These are phyloP conservation scores for Sporothrix pallida DNA, from an alignment of 2,329 filamentous ascomycete species.

Conservation along the genomic window DNA sequence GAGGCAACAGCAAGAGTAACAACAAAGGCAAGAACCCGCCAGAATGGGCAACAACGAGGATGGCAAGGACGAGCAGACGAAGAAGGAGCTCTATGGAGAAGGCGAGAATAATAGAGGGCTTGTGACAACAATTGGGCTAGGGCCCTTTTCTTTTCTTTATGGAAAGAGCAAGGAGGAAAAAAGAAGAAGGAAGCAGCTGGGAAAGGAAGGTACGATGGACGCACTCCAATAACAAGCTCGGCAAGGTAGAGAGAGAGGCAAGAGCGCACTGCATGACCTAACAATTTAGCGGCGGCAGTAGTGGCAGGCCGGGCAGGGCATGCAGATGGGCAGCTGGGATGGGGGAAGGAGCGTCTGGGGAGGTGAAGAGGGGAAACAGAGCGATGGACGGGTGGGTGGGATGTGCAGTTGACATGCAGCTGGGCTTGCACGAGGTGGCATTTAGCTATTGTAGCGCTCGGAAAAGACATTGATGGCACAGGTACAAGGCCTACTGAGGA, in stretches of 20 bases:
- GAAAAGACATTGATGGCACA: neutral
- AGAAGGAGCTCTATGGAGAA: conserved; percentile 25
- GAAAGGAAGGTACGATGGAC: conserved; percentile 1
- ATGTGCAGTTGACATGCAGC: neutral
- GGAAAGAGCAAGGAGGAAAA: neutral
- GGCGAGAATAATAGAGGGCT: conserved; percentile 6
- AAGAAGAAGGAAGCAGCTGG: neutral
- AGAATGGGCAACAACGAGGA: conserved; percentile 7
- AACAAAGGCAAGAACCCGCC: neutral
- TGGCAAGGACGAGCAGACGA: neutral
- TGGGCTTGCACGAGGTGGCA: neutral
- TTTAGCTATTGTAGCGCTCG: neutral
- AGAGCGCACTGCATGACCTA: neutral
- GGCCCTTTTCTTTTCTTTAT: neutral
- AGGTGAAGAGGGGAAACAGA: neutral
- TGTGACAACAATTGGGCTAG: conserved; percentile 3
- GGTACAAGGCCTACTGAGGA: neutral
- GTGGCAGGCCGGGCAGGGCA: conserved; percentile 17
- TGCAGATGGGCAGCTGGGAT: conserved; percentile 4
- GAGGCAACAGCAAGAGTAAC: neutral
- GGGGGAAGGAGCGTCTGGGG: neutral
- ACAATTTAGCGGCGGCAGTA: conserved; percentile 24
- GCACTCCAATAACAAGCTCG: too few species aligned
- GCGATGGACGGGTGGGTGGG: neutral
- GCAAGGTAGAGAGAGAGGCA: neutral